A percentile compares a stretch with the other conserved stretches of the same genome.
phyloP scores from a whole-genome alignment of 306 rosid species.

The Rubus parviflorus region DNA sequence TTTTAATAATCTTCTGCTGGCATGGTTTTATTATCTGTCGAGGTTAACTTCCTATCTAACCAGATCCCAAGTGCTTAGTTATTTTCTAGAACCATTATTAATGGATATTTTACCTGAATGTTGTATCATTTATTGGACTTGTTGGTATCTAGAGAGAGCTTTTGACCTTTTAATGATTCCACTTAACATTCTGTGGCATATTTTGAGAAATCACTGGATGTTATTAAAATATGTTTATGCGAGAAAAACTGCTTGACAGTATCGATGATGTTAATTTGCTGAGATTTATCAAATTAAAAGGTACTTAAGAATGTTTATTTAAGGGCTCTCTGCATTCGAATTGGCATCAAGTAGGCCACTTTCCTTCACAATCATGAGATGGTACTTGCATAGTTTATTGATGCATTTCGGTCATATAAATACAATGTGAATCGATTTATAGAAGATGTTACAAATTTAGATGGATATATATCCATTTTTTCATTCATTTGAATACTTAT shows the following conservation, averaged over 20 bases:
- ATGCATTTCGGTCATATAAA: not conserved
- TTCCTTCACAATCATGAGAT: not conserved
- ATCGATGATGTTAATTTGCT: not conserved
- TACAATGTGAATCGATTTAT: not conserved
- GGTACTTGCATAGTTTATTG: not conserved
- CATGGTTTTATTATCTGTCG: not conserved
- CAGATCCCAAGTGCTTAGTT: not conserved
- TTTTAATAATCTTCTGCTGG: not conserved
- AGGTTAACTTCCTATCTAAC: not conserved
- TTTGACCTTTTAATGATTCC: conserved; percentile 2
- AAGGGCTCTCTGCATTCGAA: not conserved
- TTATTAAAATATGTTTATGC: not conserved
- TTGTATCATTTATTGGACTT: not conserved
- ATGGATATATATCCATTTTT: not conserved
- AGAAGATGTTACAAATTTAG: not conserved
- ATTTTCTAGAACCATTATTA: not conserved
- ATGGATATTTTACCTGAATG: not conserved
- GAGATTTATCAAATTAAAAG: not conserved
- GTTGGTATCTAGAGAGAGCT: not conserved
- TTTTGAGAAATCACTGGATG: not conserved
- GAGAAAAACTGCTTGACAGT: not conserved
- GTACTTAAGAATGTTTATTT: not conserved
- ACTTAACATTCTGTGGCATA: not conserved
- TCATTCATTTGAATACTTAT: not conserved
- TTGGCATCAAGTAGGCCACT: not conserved